phyloP scores from a whole-genome alignment of 305 asterid species.

The Solanum hybrid region DNA sequence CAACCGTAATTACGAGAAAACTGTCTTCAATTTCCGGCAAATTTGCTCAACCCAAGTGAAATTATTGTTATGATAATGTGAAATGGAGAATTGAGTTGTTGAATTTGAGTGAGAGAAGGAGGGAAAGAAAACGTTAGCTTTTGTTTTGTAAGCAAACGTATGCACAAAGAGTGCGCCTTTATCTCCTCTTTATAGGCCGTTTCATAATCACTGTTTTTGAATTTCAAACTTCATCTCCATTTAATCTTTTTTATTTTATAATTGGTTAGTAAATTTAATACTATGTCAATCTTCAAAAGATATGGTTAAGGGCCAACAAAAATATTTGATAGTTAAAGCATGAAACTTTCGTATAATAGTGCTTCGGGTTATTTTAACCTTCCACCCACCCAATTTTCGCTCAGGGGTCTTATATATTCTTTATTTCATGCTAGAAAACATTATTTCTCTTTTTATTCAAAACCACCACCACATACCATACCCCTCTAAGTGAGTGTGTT shows the following conservation, averaged over 20 bases:
- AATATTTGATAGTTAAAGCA: neutral
- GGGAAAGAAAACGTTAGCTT: neutral
- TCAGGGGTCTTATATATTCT: neutral
- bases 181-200: neutral
- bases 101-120: neutral
- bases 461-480: neutral
- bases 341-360: neutral
- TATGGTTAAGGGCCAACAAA: neutral
- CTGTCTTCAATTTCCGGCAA: neutral
- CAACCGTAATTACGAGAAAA: neutral
- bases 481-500: neutral
- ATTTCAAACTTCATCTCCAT: slow-evolving; percentile 24
- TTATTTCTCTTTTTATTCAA: neutral
- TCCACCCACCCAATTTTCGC: neutral
- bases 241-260: neutral
- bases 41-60: neutral
- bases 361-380: neutral
- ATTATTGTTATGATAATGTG: neutral
- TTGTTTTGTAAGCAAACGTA: neutral
- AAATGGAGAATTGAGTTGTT: neutral
- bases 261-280: neutral
- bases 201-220: slow-evolving; percentile 19
- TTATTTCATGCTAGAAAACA: neutral
- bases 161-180: neutral
- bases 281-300: neutral